Conservation (phyloP, 495 filamentous ascomycete species). For the Annulohypoxylon moriforme region DNA sequence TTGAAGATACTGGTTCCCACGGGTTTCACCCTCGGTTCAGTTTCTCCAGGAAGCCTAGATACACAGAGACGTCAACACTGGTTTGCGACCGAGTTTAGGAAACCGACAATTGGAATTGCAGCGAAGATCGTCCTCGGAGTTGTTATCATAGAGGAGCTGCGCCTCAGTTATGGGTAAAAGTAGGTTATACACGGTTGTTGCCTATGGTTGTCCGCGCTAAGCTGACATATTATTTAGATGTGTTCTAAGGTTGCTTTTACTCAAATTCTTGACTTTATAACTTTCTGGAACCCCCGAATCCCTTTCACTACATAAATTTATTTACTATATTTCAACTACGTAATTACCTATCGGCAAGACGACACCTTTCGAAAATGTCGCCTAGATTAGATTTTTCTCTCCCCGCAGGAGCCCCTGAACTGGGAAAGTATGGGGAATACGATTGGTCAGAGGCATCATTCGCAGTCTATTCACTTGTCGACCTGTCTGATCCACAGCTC, state of each 20-base stretch:
- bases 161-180: neutral
- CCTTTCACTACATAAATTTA: neutral
- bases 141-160: neutral
- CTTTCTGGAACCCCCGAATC: neutral
- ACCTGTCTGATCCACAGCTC: neutral
- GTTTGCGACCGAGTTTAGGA: too few species aligned
- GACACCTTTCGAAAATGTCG: neutral
- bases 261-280: neutral
- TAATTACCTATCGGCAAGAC: neutral
- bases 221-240: neutral
- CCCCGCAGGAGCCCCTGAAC: conserved; percentile 1
- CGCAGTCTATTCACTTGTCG: conserved; percentile 1
- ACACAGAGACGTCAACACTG: neutral
- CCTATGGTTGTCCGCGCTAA: neutral
- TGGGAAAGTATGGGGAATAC: neutral
- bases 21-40: neutral
- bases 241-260: neutral
- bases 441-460: neutral
- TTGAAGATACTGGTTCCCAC: neutral
- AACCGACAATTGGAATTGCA: too few species aligned
- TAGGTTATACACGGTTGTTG: neutral
- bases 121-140: too few species aligned
- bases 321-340: neutral
- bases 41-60: neutral
- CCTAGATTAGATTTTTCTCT: conserved; percentile 1